A percentile compares a stretch with the other conserved stretches of the same genome.
These are phyloP conservation scores for Fusarium heterosporum DNA, from an alignment of 2,329 filamentous ascomycete genomes.

Conservation along the genomic window DNA sequence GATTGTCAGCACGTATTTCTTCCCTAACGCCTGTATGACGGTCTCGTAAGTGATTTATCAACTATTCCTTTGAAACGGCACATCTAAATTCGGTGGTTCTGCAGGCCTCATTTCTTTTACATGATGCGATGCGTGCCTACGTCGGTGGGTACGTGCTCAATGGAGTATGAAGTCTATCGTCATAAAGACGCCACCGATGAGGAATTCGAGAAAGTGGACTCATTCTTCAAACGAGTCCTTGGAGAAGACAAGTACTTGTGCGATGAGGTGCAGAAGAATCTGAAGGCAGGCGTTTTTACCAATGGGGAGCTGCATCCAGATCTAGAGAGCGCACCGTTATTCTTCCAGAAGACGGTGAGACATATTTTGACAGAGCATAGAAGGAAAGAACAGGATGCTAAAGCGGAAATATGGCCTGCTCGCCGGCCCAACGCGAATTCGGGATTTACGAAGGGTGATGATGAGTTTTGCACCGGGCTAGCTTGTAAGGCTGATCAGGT, in stretches of 20 bases:
- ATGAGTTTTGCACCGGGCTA: slow-evolving; percentile 1
- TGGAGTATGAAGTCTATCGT: slow-evolving; percentile 63
- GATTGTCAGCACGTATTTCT: slow-evolving; percentile 25
- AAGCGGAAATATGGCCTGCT: not conserved
- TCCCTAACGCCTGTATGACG: slow-evolving; percentile 33
- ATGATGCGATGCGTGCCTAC: slow-evolving; percentile 36
- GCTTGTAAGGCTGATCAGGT: not conserved
- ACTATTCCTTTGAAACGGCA: accelerated
- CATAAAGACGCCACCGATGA: slow-evolving; percentile 68
- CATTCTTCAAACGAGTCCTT: slow-evolving; percentile 69
- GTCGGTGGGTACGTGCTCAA: slow-evolving; percentile 24
- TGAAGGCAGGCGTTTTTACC: slow-evolving; percentile 65
- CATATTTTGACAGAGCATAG: not conserved
- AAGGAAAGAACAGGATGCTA: not conserved
- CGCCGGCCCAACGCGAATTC: not conserved
- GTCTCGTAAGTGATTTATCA: slow-evolving; percentile 23
- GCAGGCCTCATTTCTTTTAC: slow-evolving; percentile 31
- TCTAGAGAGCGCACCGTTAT: slow-evolving; percentile 5
- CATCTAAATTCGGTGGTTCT: not conserved
- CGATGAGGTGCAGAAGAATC: slow-evolving; percentile 67
- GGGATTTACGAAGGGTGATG: not conserved
- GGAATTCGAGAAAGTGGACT: slow-evolving; percentile 65
- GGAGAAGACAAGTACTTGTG: slow-evolving; percentile 72
- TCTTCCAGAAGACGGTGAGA: slow-evolving; percentile 3
- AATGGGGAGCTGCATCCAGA: slow-evolving; percentile 12